Percentiles rank a stretch among this genome's conserved stretches.
These are phyloP conservation scores for Ogataea haglerorum DNA, from an alignment of 805 yeast species.

Conservation along the genomic window DNA sequence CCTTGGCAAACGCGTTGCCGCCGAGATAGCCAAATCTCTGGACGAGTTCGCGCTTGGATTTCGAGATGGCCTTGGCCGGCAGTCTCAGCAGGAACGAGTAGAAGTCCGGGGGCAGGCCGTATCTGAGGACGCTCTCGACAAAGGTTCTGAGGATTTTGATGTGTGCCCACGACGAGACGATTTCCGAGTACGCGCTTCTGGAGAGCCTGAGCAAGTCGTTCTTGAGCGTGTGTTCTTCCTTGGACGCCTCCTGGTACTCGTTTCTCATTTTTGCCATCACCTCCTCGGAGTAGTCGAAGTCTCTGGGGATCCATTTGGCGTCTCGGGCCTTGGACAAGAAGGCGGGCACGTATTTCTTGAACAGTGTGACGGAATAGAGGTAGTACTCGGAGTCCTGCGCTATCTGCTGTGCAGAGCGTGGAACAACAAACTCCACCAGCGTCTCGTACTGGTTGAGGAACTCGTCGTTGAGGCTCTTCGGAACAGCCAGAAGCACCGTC, in stretches of 20 bases:
- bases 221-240: slow-evolving; percentile 67
- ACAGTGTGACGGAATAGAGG: slow-evolving; percentile 76
- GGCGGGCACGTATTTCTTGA: slow-evolving; percentile 73
- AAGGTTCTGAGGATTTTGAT: slow-evolving; percentile 81
- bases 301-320: slow-evolving; percentile 87
- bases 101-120: slow-evolving; percentile 95
- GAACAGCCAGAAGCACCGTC: slow-evolving; percentile 87
- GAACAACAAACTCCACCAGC: slow-evolving; percentile 78
- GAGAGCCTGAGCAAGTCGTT: slow-evolving; percentile 81
- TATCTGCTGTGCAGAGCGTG: slow-evolving; percentile 76
- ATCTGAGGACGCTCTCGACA: slow-evolving; percentile 91
- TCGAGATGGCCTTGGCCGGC: slow-evolving; percentile 37
- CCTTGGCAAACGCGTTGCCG: slow-evolving; percentile 78
- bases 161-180: slow-evolving; percentile 84
- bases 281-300: slow-evolving; percentile 81
- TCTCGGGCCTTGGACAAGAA: slow-evolving; percentile 75
- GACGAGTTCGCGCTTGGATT: slow-evolving; percentile 67
- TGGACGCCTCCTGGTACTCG: slow-evolving; percentile 74
- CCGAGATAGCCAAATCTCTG: slow-evolving; percentile 84
- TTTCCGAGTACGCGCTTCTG: slow-evolving; percentile 85
- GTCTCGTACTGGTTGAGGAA: slow-evolving; percentile 75
- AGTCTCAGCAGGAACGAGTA: slow-evolving; percentile 49
- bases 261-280: slow-evolving; percentile 65
- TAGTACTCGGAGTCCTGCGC: slow-evolving; percentile 70
- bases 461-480: slow-evolving; percentile 55